phyloP scores from a whole-genome alignment of 2,329 filamentous ascomycete genomes.

The Aspergillus melleus region DNA sequence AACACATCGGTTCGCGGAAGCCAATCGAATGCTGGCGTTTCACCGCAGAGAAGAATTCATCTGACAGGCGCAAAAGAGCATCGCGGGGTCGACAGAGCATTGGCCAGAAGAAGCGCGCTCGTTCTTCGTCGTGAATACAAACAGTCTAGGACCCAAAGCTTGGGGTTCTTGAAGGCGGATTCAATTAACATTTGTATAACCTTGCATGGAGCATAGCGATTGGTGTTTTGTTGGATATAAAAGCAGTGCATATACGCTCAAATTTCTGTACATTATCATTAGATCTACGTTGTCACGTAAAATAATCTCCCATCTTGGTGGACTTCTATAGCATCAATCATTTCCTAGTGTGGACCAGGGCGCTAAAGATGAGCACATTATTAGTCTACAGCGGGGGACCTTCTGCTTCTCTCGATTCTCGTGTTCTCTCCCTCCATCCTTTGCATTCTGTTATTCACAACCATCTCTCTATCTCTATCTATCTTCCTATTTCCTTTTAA shows the following conservation, averaged over 20 bases:
- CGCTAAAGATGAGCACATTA: background rate
- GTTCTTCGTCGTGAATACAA: background rate
- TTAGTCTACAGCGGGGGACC: background rate
- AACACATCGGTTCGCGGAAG: slow-evolving; percentile 60
- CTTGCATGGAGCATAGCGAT: slow-evolving; percentile 15
- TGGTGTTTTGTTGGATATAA: slow-evolving; percentile 14
- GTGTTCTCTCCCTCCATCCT: too few relatives aligned
- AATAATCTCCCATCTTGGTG: background rate
- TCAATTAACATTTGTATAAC: slow-evolving; percentile 5
- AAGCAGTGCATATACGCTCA: background rate
- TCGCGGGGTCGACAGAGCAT: slow-evolving; percentile 26
- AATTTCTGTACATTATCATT: background rate
- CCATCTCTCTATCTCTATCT: background rate
- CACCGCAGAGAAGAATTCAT: slow-evolving; percentile 30
- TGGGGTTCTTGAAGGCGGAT: background rate
- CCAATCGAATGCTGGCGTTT: slow-evolving; percentile 38
- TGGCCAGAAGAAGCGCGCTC: slow-evolving; percentile 24
- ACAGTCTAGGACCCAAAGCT: background rate
- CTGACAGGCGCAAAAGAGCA: slow-evolving; percentile 30
- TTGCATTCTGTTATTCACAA: too few relatives aligned
- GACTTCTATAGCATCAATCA: background rate
- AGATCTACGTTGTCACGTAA: background rate
- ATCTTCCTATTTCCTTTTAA: background rate
- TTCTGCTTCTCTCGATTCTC: background rate
- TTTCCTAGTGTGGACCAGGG: background rate